These are phyloP conservation scores for Cupressus sempervirens DNA, from an alignment of 75 land plant species.

Conservation along the genomic window DNA sequence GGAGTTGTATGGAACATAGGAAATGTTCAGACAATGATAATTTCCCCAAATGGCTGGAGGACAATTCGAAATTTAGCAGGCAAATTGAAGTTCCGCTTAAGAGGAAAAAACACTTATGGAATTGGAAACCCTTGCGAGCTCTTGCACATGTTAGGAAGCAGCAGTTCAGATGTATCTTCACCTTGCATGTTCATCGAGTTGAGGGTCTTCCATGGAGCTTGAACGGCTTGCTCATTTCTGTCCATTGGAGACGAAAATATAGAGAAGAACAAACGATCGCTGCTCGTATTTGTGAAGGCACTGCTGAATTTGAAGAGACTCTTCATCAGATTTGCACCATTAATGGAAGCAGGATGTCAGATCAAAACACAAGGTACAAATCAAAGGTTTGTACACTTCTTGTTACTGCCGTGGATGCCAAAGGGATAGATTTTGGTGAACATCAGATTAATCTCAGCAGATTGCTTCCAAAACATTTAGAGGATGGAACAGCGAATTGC, in stretches of 20 bases:
- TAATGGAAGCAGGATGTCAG: slow-evolving; percentile 44
- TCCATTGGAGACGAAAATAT: slow-evolving; percentile 54
- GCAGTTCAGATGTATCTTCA: slow-evolving; percentile 57
- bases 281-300: slow-evolving; percentile 49
- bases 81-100: slow-evolving; percentile 17
- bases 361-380: slow-evolving; percentile 56
- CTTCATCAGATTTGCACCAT: slow-evolving; percentile 59
- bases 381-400: slow-evolving; percentile 62
- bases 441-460: slow-evolving; percentile 77
- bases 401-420: slow-evolving; percentile 42
- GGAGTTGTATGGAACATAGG: neutral
- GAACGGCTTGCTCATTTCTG: slow-evolving; percentile 46
- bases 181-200: slow-evolving; percentile 68
- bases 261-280: slow-evolving; percentile 48
- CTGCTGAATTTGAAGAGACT: slow-evolving; percentile 75
- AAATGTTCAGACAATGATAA: slow-evolving; percentile 9
- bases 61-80: slow-evolving; percentile 20
- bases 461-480: slow-evolving; percentile 62
- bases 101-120: slow-evolving; percentile 62
- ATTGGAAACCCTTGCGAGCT: slow-evolving; percentile 69
- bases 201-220: slow-evolving; percentile 60
- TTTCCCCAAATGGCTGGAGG: slow-evolving; percentile 19
- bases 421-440: slow-evolving; percentile 72
- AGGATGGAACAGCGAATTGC: slow-evolving; percentile 46
- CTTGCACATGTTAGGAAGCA: slow-evolving; percentile 64